Evolutionary conservation across 2,329 filamentous ascomycete genomes (phyloP), one percentile per base, ranked within the genome.

Genomic region (Aspergillus sp.): DNA sequence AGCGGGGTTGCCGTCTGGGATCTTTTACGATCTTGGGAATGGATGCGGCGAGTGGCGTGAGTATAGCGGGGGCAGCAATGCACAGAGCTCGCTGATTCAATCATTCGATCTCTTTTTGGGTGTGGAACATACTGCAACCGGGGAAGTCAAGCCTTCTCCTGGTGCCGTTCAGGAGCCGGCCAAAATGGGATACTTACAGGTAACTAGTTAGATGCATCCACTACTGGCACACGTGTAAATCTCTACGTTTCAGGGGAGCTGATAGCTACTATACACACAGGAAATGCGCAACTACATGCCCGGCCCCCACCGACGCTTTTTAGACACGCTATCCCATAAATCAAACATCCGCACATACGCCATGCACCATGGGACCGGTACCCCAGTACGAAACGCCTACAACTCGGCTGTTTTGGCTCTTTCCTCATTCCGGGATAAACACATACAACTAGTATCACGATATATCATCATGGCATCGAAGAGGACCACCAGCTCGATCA

Each of bases 231-330:
- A 19, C 19, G 19, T 19, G 19, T 19, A 19, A 19, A 19, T 19
- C 1, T 19, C 19, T 19, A 19, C 19, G 19, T 19, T 19, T 19
- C 2, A 19, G 1, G 19, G 19, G 19, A 19, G 19, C 19, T 19
- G 19, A 19, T 19, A 19, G 19, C 35, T 46, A 36, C 39, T 59
- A 29, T 8, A 56, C 33, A 47, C 57, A 10, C 45, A 73, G 56
- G 73, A 77, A 55, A 77, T 78, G 74, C 67, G 75, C 6, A 63
- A 67, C 7, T 79, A 79, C 51, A 79, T 79, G 76, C 76, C 75
- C 2, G 72, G 72, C 0, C 67, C 71, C 3, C 76, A 79, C 50
- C 67, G 71, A 12, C 62, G 69, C n/a, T 78, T 78, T 52, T 57
- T 79, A 4, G 64, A 73, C 29, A 65, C 72, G 8, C 57, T 78